Evolutionary conservation across 2,329 filamentous ascomycete species (phyloP), one percentile per base, ranked within the genome.

Genomic region (Sphaerulina musiva): DNA sequence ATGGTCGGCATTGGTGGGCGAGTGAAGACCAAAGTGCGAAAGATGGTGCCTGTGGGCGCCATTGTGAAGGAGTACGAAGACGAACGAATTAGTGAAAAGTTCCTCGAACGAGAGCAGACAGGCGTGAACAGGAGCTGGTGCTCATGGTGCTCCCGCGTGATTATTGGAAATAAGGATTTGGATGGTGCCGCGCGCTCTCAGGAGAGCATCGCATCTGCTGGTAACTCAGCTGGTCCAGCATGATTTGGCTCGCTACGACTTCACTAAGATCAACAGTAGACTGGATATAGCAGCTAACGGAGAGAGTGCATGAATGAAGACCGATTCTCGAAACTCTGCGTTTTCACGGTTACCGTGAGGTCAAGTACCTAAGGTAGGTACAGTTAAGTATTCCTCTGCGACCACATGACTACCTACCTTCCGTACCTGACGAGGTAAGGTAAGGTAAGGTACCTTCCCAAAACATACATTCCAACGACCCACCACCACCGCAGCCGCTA

Each of bases 1-100:
- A 87, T 96, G 56, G 89, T 95, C 66, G 91, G 91, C 2, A 87
- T 96, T 43, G 91, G 91, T 9, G 91, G 91, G 0, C 80, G 86
- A 11, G 82, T 96, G 50, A 95, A 95, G 76, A 87, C 85, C 57
- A 95, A 92, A 73, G 78, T 87, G n/a, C 88, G 93, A 64, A 85
- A 85, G 64, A 85, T 89, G 74, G 82, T 95, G 5, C 80, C 80
- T 56, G 84, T 96, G 0, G 92, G 91, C 1, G 87, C 86, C 4
- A 89, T 86, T 58, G 92, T 96, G 10, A 86, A 86, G 58, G 89
- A 95, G 68, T 90, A 85, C 73, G 86, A 88, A 60, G 89, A 92
- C 66, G 89, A 95, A 71, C 79, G 80, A 53, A 79, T 79, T 36
- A 77, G 78, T 6, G 82, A 82, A 4, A 77, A 79, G 54, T 85